Percentiles rank a stretch among this genome's conserved stretches.
Conservation (phyloP, 768 basidiomycete species). For the Collybiopsis luxurians region DNA sequence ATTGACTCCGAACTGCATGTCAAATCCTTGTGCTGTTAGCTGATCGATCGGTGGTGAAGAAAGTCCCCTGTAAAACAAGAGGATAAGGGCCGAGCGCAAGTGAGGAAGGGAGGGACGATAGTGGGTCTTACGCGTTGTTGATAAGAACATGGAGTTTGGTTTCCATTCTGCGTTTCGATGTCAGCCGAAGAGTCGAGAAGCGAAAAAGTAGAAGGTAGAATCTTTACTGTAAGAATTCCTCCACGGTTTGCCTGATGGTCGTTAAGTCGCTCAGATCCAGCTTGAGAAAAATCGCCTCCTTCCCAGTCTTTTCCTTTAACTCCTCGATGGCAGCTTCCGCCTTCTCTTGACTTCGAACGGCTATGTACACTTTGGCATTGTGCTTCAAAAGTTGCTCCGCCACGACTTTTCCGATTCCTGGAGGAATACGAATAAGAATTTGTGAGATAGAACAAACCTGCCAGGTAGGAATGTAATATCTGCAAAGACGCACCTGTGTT, state of each 20-base stretch:
- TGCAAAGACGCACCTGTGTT: not conserved
- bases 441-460: too few species aligned
- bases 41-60: slow-evolving; percentile 24
- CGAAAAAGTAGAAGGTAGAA: not conserved
- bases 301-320: slow-evolving; percentile 48
- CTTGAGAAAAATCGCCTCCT: slow-evolving; percentile 37
- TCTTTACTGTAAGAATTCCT: slow-evolving; percentile 36
- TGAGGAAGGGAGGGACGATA: not conserved
- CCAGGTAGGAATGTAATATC: not conserved
- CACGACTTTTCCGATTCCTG: slow-evolving; percentile 60
- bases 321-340: slow-evolving; percentile 49
- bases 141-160: slow-evolving; percentile 41
- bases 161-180: slow-evolving; percentile 30
- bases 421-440: not conserved
- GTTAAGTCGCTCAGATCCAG: slow-evolving; percentile 44
- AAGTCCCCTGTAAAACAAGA: slow-evolving; percentile 18
- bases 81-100: not conserved
- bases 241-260: slow-evolving; percentile 36
- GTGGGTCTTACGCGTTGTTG: slow-evolving; percentile 39
- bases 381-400: slow-evolving; percentile 52
- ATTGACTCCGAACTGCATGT: slow-evolving; percentile 22
- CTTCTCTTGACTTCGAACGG: slow-evolving; percentile 42
- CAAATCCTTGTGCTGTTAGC: slow-evolving; percentile 27
- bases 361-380: slow-evolving; percentile 69
- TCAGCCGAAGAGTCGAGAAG: not conserved